phyloP scores from a whole-genome alignment of 257 asterid species.

The Plectranthus barbatus region DNA sequence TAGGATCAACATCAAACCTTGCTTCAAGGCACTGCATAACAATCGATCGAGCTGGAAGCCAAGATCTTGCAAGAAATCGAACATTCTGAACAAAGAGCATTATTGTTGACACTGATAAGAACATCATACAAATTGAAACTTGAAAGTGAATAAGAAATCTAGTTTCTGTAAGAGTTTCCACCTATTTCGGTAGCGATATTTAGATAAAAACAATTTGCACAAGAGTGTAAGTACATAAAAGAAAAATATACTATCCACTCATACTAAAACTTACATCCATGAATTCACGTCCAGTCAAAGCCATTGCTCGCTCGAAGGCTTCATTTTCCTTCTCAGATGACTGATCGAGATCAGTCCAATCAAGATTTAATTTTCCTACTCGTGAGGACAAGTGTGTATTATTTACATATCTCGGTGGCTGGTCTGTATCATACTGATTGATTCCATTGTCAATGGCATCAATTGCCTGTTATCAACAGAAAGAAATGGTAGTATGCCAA shows the following conservation, averaged over 20 bases:
- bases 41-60: conserved; percentile 87
- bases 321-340: conserved; percentile 79
- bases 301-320: conserved; percentile 76
- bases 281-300: conserved; percentile 75
- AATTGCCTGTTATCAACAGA: conserved; percentile 50
- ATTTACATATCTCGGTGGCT: conserved; percentile 74
- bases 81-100: conserved; percentile 37
- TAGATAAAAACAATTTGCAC: not conserved
- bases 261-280: conserved; percentile 50
- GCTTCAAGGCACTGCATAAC: conserved; percentile 58
- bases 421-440: conserved; percentile 79
- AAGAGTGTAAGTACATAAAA: not conserved
- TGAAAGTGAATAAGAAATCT: no score
- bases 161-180: no score
- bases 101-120: not conserved
- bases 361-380: conserved; percentile 74
- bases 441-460: conserved; percentile 90
- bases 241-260: not conserved
- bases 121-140: not conserved
- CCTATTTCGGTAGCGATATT: not conserved
- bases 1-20: conserved; percentile 62
- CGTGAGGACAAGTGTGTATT: conserved; percentile 78
- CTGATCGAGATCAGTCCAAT: conserved; percentile 80
- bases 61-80: conserved; percentile 51
- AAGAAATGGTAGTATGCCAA: not conserved